Percentiles rank a stretch among this genome's conserved stretches.
These are phyloP conservation scores for Clarireedia hainanense DNA, from an alignment of 2,329 filamentous ascomycete genomes.

Conservation along the genomic window DNA sequence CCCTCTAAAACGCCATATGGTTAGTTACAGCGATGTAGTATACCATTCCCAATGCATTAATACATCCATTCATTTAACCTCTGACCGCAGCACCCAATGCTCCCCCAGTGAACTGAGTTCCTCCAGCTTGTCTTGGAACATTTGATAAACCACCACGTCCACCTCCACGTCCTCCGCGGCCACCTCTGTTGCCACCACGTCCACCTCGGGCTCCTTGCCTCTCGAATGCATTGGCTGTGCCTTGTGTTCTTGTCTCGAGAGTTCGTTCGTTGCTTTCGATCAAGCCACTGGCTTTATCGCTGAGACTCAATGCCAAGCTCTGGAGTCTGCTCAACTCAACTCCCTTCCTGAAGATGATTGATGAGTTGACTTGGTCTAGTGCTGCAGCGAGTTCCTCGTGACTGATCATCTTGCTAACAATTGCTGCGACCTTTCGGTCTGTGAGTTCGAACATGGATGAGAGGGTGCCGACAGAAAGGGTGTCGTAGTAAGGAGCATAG, in stretches of 20 bases:
- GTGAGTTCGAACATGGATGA: constrained; percentile 94
- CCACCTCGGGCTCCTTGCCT: constrained; percentile 74
- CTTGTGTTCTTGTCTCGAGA: constrained; percentile 92
- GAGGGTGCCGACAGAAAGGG: constrained; percentile 76
- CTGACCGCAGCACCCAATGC: constrained; percentile 63
- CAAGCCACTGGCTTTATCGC: constrained; percentile 91
- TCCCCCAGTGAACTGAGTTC: constrained; percentile 75
- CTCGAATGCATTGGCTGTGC: constrained; percentile 92
- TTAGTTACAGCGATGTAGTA: constrained; percentile 22
- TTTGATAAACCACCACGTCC: constrained; percentile 51
- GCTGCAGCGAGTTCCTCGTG: constrained; percentile 96
- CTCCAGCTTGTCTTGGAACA: constrained; percentile 58
- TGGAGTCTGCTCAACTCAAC: constrained; percentile 95
- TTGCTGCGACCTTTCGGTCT: constrained; percentile 81
- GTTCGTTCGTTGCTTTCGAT: constrained; percentile 98
- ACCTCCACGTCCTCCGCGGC: constrained; percentile 52
- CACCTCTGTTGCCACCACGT: constrained; percentile 59
- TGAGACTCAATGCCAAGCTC: constrained; percentile 85
- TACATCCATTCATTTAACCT: constrained; percentile 36
- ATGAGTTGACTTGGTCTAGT: constrained; percentile 93
- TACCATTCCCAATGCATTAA: constrained; percentile 29
- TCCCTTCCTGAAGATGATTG: constrained; percentile 98
- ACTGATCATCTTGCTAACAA: constrained; percentile 99
- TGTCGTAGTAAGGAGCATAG: constrained; percentile 98
- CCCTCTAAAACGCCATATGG: constrained; percentile 28